Conservation (phyloP, 1,139 yeast genomes). For the Kluyveromyces sp. region DNA sequence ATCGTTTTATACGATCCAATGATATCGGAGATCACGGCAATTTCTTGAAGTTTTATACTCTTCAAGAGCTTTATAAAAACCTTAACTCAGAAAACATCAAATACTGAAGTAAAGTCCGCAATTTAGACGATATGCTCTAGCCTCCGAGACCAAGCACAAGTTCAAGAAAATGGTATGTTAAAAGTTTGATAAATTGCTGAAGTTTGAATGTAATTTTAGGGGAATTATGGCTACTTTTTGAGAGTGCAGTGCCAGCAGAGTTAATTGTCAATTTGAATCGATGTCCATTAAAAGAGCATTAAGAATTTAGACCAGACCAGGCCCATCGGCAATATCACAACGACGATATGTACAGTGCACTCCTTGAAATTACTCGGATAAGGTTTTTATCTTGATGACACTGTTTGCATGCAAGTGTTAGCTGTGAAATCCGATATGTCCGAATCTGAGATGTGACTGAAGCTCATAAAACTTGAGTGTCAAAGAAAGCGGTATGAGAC, state of each 20-base stretch:
- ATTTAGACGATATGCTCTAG: background rate
- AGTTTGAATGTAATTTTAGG: background rate
- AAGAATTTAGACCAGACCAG: no score
- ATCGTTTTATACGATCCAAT: slow-evolving; percentile 14
- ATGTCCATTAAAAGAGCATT: no score
- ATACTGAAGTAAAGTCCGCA: no score
- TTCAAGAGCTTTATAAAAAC: background rate
- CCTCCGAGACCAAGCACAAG: background rate
- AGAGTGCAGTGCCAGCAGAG: no score
- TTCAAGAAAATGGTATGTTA: slow-evolving; percentile 4
- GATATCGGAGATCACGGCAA: slow-evolving; percentile 8
- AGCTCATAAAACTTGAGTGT: no score
- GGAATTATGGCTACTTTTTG: no score
- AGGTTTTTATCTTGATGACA: no score
- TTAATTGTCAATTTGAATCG: no score
- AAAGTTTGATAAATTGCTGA: background rate
- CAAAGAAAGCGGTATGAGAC: no score
- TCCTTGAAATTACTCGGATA: no score
- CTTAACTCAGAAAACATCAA: background rate
- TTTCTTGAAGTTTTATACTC: background rate
- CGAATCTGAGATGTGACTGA: slow-evolving; percentile 8
- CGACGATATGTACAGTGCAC: no score
- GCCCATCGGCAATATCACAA: no score
- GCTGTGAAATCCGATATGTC: background rate
- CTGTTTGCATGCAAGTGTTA: background rate